Base-by-base conservation (phyloP, 805 yeast genomes). In the Saccharomycopsis oosterbeekiorum region DNA sequence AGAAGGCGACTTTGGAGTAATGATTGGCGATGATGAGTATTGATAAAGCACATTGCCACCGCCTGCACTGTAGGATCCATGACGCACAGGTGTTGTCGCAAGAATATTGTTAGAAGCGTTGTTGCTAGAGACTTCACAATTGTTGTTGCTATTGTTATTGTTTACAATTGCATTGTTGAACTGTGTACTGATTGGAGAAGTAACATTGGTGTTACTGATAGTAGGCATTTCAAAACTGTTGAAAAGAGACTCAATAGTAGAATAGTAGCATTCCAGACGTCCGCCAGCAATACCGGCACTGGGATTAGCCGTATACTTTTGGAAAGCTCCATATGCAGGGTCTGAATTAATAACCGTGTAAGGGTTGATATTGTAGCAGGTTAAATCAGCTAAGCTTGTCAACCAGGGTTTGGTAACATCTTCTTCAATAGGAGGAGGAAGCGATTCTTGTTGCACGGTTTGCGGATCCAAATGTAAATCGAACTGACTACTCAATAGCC, bases 401-500 rank as follows among this genome's bases (percentile, higher is more conserved):
- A 47, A 47, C 53, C 53, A 47, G 10, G 53, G 53, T n/a, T 47
- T 47, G n/a, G 53, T 47, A 8, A 14, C 53, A 47, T 47, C 53
- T 47, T 47, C 53, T 26, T 47, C 8, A 12, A 47, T 47, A 8
- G 53, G 53, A 21, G 53, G n/a, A 11, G 53, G 53, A 21, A 26
- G 34, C 34, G 21, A 47, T 26, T 47, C 29, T 9, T 21, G 53
- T 10, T 24, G 29, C 14, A 14, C 34, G 17, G 34, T 34, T 14
- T 47, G 53, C 14, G 53, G n/a, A 21, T 12, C 34, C 34, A 59
- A 55, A 60, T 64, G 66, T 56, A 64, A 64, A 55, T 64, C 66
- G 50, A 54, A 64, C 17, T 58, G 57, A 56, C 63, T 60, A 39
- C 29, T 26, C 17, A 58, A 14, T 26, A 89, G 78, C 93, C 96